A percentile compares a stretch with the other conserved stretches of the same genome.
Conservation (phyloP, 345 rosid genomes). For the Draba incana region DNA sequence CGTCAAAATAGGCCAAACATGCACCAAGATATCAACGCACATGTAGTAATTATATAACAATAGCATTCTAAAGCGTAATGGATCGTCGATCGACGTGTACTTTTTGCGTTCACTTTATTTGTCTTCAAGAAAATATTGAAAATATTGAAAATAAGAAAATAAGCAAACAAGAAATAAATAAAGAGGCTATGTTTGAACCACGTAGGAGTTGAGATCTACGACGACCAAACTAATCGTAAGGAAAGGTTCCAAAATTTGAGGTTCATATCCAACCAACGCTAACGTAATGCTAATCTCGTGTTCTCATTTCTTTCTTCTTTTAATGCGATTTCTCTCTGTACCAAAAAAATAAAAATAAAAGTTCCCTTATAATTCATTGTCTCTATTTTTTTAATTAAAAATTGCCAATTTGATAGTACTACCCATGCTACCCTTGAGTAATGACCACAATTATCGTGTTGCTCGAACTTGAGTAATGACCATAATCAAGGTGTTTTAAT, state of each 20-base stretch:
- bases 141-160: slow-evolving; percentile 4
- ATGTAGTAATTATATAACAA: slow-evolving; percentile 31
- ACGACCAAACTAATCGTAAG: slow-evolving; percentile 44
- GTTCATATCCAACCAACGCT: slow-evolving; percentile 57
- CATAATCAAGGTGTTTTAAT: not conserved
- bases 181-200: slow-evolving; percentile 59
- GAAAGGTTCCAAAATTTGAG: slow-evolving; percentile 46
- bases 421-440: slow-evolving; percentile 3
- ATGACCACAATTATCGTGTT: not conserved
- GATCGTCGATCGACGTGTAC: slow-evolving; percentile 42
- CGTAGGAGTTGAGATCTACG: slow-evolving; percentile 43
- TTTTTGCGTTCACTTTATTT: slow-evolving; percentile 39
- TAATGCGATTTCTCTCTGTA: slow-evolving; percentile 27
- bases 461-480: not conserved
- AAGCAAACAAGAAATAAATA: not conserved
- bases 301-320: slow-evolving; percentile 33
- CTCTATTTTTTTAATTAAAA: no score
- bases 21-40: slow-evolving; percentile 28
- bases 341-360: slow-evolving; percentile 2
- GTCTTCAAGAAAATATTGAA: slow-evolving; percentile 26
- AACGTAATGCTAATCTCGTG: slow-evolving; percentile 38
- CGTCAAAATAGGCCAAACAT: slow-evolving; percentile 33
- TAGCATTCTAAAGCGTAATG: slow-evolving; percentile 26
- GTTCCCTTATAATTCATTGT: not conserved
- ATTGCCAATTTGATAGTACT: not conserved